Evolutionary conservation across 2,329 filamentous ascomycete genomes (phyloP).

Genomic region (Allantophomopsis cytisporea): DNA sequence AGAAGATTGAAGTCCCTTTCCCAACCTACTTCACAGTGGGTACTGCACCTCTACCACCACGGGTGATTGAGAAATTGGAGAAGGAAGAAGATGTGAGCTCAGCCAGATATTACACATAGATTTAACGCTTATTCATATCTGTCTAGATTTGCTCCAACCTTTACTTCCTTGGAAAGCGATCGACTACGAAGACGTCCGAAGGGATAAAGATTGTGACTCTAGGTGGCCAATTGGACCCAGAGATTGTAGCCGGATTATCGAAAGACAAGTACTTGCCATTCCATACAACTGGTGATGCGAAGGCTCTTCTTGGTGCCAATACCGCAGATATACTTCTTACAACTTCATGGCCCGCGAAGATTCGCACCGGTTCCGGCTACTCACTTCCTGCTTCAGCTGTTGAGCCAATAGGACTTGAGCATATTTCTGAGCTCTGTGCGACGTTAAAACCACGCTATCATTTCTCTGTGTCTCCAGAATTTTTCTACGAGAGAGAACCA

Average conservation of each 20-base stretch:
- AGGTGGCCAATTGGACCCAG: slow-evolving; percentile 57
- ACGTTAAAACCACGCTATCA: slow-evolving; percentile 85
- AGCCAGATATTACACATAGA: not conserved
- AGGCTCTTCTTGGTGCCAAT: slow-evolving; percentile 61
- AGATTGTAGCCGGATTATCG: slow-evolving; percentile 46
- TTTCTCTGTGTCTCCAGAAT: slow-evolving; percentile 52
- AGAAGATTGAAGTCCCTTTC: slow-evolving; percentile 61
- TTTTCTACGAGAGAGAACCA: slow-evolving; percentile 78
- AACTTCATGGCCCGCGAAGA: slow-evolving; percentile 65
- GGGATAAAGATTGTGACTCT: slow-evolving; percentile 79
- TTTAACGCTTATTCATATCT: slow-evolving; percentile 1
- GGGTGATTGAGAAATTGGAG: slow-evolving; percentile 61
- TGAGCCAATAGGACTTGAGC: slow-evolving; percentile 41
- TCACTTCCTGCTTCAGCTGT: slow-evolving; percentile 36
- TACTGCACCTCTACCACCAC: slow-evolving; percentile 53
- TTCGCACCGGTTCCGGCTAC: slow-evolving; percentile 57
- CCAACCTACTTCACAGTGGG: slow-evolving; percentile 88
- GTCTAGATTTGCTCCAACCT: slow-evolving; percentile 74
- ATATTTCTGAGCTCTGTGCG: slow-evolving; percentile 66
- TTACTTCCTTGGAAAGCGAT: slow-evolving; percentile 77
- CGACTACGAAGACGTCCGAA: slow-evolving; percentile 78
- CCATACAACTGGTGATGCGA: slow-evolving; percentile 67
- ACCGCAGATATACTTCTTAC: slow-evolving; percentile 80
- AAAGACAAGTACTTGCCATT: slow-evolving; percentile 64
- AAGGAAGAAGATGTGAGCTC: slow-evolving; percentile 44